These are phyloP conservation scores for Nigrograna mackinnonii DNA, from an alignment of 2,329 filamentous ascomycete species.

Conservation along the genomic window DNA sequence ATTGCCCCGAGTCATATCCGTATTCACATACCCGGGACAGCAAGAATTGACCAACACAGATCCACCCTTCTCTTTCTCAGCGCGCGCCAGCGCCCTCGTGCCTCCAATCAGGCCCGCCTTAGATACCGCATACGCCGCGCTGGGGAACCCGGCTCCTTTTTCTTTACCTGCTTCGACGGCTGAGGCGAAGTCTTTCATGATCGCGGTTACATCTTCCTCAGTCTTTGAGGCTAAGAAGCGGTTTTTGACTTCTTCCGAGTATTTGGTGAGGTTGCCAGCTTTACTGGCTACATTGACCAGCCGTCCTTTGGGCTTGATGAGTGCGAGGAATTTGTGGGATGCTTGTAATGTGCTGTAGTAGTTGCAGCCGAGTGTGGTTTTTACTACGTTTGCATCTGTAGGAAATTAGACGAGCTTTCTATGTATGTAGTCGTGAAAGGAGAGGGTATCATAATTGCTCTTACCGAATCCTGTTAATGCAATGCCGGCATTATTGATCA, in stretches of 20 bases:
- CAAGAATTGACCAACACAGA: slow-evolving; percentile 44
- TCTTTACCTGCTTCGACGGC: slow-evolving; percentile 52
- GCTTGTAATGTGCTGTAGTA: slow-evolving; percentile 57
- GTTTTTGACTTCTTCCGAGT: slow-evolving; percentile 46
- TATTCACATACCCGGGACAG: slow-evolving; percentile 51
- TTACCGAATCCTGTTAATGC: slow-evolving; percentile 51
- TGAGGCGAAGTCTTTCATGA: slow-evolving; percentile 55
- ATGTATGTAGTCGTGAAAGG: background rate
- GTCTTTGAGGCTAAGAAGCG: slow-evolving; percentile 47
- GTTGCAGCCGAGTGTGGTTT: slow-evolving; percentile 54
- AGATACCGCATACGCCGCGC: slow-evolving; percentile 53
- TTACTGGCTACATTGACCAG: slow-evolving; percentile 54
- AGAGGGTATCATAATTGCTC: background rate
- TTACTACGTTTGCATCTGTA: slow-evolving; percentile 50
- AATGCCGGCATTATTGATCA: slow-evolving; percentile 59
- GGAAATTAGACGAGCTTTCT: no score
- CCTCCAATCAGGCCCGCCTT: slow-evolving; percentile 50
- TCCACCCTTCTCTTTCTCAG: slow-evolving; percentile 36
- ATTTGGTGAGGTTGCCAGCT: slow-evolving; percentile 50
- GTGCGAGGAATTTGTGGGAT: slow-evolving; percentile 49
- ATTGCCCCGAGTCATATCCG: slow-evolving; percentile 51
- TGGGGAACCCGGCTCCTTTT: slow-evolving; percentile 53
- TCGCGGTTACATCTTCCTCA: slow-evolving; percentile 48
- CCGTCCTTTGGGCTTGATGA: slow-evolving; percentile 49
- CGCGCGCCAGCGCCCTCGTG: slow-evolving; percentile 42